Conservation (phyloP, 768 basidiomycete species). For the Tricholoma hemisulphureum region DNA sequence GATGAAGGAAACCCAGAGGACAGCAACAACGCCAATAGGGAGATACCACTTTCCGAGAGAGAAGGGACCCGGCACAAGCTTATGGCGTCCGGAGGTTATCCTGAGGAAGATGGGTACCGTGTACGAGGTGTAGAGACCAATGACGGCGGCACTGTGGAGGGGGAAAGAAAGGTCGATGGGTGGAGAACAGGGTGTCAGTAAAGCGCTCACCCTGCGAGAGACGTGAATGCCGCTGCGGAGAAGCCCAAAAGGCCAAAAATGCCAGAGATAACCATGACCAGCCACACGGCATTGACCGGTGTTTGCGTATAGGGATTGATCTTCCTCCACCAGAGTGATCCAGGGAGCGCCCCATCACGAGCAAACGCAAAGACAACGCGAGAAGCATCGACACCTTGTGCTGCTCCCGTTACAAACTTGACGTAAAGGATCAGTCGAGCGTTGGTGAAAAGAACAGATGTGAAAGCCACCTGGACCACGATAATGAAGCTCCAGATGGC, state of each 20-base stretch:
- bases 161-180: not conserved
- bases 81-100: slow-evolving; percentile 64
- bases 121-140: slow-evolving; percentile 69
- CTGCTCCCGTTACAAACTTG: slow-evolving; percentile 75
- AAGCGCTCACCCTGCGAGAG: slow-evolving; percentile 59
- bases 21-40: slow-evolving; percentile 59
- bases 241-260: slow-evolving; percentile 67
- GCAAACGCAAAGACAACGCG: slow-evolving; percentile 77
- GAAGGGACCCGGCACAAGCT: slow-evolving; percentile 59
- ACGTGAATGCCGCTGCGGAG: slow-evolving; percentile 58
- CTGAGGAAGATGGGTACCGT: slow-evolving; percentile 67
- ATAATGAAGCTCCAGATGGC: slow-evolving; percentile 71
- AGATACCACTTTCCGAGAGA: slow-evolving; percentile 58
- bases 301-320: slow-evolving; percentile 61
- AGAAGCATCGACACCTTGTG: slow-evolving; percentile 73
- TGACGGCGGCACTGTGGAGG: slow-evolving; percentile 56
- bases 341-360: slow-evolving; percentile 70
- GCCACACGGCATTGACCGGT: slow-evolving; percentile 75
- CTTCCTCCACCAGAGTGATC: slow-evolving; percentile 67
- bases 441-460: too few species aligned
- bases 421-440: not conserved
- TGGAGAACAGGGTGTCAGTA: not conserved
- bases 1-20: slow-evolving; percentile 67
- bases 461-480: slow-evolving; percentile 43
- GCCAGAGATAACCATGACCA: slow-evolving; percentile 57